Conservation (phyloP, 202 grass and related monocot genomes). For the Setaria viridis region DNA sequence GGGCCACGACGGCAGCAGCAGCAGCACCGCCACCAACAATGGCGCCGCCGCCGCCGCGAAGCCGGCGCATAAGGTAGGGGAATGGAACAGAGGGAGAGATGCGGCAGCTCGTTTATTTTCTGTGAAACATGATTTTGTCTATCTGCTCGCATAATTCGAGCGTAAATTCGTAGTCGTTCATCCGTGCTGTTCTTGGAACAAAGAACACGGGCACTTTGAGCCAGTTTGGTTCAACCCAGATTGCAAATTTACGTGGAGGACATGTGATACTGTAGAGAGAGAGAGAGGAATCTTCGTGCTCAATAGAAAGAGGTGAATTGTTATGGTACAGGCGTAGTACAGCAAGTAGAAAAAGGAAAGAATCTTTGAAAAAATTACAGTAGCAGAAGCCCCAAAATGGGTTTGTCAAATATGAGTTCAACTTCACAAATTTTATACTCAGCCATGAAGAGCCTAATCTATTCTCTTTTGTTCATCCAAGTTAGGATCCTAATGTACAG, state of each 20-base stretch:
- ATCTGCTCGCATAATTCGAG: neutral
- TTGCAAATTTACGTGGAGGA: neutral
- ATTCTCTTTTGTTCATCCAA: neutral
- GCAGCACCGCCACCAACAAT: slow-evolving; percentile 36
- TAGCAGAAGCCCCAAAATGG: neutral
- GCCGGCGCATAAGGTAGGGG: slow-evolving; percentile 56
- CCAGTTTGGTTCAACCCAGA: neutral
- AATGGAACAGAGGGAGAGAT: neutral
- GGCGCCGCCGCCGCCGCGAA: neutral
- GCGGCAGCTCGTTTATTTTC: neutral
- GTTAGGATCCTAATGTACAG: neutral
- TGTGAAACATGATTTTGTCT: neutral
- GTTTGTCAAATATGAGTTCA: neutral
- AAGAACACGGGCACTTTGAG: neutral
- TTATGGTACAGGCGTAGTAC: neutral
- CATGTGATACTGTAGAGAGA: neutral
- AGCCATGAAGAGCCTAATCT: neutral
- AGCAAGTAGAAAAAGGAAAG: neutral
- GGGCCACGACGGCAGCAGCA: slow-evolving; percentile 22
- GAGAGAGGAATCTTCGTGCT: neutral
- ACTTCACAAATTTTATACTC: neutral
- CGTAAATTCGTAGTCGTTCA: neutral
- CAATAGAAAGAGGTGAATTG: neutral
- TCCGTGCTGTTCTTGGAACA: neutral
- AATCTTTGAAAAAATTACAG: neutral